A percentile compares a stretch with the other conserved stretches of the same genome.
Conservation (phyloP, 2,329 filamentous ascomycete species). For the Dactylellina cionopaga region DNA sequence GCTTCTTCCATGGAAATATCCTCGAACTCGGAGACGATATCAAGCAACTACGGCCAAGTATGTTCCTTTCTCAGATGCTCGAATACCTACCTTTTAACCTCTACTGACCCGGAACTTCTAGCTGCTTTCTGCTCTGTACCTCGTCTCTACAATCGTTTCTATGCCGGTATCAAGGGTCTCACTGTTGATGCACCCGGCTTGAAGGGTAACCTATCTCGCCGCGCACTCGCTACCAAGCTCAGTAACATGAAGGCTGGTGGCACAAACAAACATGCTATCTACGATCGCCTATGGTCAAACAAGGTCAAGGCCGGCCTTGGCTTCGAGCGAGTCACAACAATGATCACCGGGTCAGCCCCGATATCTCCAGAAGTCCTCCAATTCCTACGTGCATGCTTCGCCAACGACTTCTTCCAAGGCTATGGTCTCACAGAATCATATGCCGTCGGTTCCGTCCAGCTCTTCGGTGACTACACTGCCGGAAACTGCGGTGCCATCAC, state of each 20-base stretch:
- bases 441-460: constrained; percentile 77
- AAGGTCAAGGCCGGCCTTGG: constrained; percentile 87
- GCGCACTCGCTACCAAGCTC: constrained; percentile 81
- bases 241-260: constrained; percentile 80
- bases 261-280: constrained; percentile 80
- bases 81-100: not conserved
- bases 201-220: constrained; percentile 81
- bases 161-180: constrained; percentile 79
- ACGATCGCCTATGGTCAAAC: constrained; percentile 87
- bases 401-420: constrained; percentile 81
- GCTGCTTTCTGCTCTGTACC: constrained; percentile 83
- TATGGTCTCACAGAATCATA: constrained; percentile 96
- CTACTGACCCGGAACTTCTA: not conserved
- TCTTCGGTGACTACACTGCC: constrained; percentile 74
- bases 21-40: constrained; percentile 87
- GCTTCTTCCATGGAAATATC: constrained; percentile 95
- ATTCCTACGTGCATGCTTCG: constrained; percentile 86
- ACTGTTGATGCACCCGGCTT: constrained; percentile 83
- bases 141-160: constrained; percentile 89
- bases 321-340: constrained; percentile 74
- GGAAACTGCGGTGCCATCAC: constrained; percentile 84
- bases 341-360: constrained; percentile 90
- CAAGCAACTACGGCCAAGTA: constrained; percentile 82
- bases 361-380: constrained; percentile 87
- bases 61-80: not conserved